Base-by-base conservation (phyloP, 768 basidiomycete species). In the Lactarius tabidus region DNA sequence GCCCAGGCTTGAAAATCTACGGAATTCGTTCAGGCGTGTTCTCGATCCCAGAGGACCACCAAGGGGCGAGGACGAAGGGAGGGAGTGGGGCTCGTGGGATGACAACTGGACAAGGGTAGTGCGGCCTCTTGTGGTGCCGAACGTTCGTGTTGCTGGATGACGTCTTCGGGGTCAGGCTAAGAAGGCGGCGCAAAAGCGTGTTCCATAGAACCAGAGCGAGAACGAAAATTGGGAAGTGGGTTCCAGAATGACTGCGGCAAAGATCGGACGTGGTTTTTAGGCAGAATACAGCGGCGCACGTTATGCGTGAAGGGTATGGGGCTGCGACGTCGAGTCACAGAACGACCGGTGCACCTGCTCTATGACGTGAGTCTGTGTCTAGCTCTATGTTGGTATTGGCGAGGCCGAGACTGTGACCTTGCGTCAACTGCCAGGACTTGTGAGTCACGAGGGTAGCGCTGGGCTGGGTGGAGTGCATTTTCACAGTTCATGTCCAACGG, bases 91-190 rank as follows among this genome's bases (percentile, higher is more conserved):
- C 39, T 64, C 67, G 17, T 70, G 69, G 69, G 69, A 68, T 56
- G 69, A 70, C 41, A 70, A 70, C 51, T 70, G 69, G 69, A 65
- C 60, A 65, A 65, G 67, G 57, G 69, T 70, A 60, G 67, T 70
- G 60, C 63, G 61, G 45, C 67, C 63, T 45, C 64, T 70, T 58
- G 69, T 65, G 36, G 51, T 67, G 52, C 59, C 69, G 33, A 55
- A 56, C 15, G 62, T 57, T 36, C 66, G 56, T 43, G 51, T 59
- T 51, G 57, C 55, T 45, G 59, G 62, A 69, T 63, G 54, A 67
- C 64, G 66, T 65, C 57, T 48, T n/a, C 26, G 38, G 23, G 38
- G 57, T 38, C 39, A 4, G 35, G 63, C 14, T 54, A 52, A 54
- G 63, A 59, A 65, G 43, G 31, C 15, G 54, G 33, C 20, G 55